Evolutionary conservation across 495 filamentous ascomycete genomes (phyloP).

Genomic region (Bryoglossum gracile): DNA sequence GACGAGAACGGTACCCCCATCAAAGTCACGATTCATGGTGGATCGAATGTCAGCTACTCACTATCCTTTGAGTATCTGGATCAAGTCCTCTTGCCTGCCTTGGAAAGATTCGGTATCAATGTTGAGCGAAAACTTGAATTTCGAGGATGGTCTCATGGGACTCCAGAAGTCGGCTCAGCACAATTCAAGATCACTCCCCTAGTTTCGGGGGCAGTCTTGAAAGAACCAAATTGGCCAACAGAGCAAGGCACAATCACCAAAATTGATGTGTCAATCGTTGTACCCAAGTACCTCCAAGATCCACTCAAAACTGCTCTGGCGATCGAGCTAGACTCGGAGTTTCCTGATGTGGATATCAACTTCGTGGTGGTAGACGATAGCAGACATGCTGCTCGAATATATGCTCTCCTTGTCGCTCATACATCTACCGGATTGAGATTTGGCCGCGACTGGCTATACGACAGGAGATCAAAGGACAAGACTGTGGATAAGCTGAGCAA

Average conservation of each 20-base stretch:
- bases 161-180: conserved; percentile 48
- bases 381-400: conserved; percentile 52
- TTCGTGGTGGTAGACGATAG: conserved; percentile 52
- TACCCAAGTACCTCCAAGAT: conserved; percentile 39
- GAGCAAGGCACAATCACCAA: conserved; percentile 40
- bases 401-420: conserved; percentile 66
- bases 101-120: conserved; percentile 53
- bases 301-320: conserved; percentile 32
- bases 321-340: conserved; percentile 30
- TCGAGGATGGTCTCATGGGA: conserved; percentile 63
- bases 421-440: conserved; percentile 55
- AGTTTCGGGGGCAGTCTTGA: conserved; percentile 34
- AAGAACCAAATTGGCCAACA: conserved; percentile 34
- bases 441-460: conserved; percentile 59
- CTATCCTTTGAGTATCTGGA: conserved; percentile 70
- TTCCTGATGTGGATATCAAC: conserved; percentile 39
- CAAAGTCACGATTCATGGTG: conserved; percentile 59
- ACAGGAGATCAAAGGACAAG: conserved; percentile 33
- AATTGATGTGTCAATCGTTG: conserved; percentile 53
- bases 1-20: conserved; percentile 35
- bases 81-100: conserved; percentile 66
- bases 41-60: conserved; percentile 68
- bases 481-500: conserved; percentile 24
- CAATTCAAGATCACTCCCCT: conserved; percentile 53
- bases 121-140: conserved; percentile 48